phyloP scores from a whole-genome alignment of 2,329 filamentous ascomycete species.

The Trichoderma koningii region DNA sequence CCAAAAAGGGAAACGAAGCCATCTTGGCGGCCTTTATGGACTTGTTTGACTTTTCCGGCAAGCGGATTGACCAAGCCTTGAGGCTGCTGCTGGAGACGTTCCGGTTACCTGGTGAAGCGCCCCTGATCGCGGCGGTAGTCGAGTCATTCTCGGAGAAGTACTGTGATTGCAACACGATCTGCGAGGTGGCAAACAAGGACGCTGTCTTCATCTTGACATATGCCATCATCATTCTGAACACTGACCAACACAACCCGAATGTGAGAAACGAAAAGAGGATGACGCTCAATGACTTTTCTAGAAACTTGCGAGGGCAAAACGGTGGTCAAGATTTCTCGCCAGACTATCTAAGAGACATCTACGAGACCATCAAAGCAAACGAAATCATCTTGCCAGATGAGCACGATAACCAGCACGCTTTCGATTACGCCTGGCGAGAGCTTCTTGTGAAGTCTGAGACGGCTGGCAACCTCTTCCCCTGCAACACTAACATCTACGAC shows the following conservation, averaged over 20 bases:
- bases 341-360: conserved; percentile 84
- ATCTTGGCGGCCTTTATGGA: conserved; percentile 82
- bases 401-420: conserved; percentile 94
- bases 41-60: conserved; percentile 83
- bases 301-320: conserved; percentile 90
- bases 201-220: conserved; percentile 89
- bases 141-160: conserved; percentile 87
- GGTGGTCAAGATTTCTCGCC: conserved; percentile 78
- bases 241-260: conserved; percentile 94
- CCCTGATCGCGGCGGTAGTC: conserved; percentile 90
- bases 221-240: conserved; percentile 96
- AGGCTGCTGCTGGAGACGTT: conserved; percentile 87
- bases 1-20: conserved; percentile 85
- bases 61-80: conserved; percentile 87
- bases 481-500: conserved; percentile 92
- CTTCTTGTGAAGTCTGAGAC: conserved; percentile 80
- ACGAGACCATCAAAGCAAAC: conserved; percentile 84
- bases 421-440: conserved; percentile 98
- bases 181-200: conserved; percentile 81
- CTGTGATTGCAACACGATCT: conserved; percentile 66
- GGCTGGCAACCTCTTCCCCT: conserved; percentile 72
- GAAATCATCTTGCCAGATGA: conserved; percentile 98
- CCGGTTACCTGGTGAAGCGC: conserved; percentile 88
- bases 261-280: conserved; percentile 78
- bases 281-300: conserved; percentile 78